phyloP scores from a whole-genome alignment of 805 yeast species.

The Candida ovalis region DNA sequence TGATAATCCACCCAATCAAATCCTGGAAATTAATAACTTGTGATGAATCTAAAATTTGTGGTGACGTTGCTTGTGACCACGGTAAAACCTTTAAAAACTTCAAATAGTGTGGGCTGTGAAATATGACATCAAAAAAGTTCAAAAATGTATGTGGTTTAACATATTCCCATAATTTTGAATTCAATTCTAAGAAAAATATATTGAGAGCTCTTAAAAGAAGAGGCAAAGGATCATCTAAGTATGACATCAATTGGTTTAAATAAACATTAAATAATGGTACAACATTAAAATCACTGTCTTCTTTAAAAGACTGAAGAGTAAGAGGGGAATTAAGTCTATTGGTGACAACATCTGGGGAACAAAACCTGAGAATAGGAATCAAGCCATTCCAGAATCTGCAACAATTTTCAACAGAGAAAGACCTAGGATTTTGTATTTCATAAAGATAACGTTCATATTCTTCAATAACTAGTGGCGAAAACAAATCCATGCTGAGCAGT shows the following conservation, averaged over 20 bases:
- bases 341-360: constrained; percentile 35
- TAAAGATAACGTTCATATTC: constrained; percentile 53
- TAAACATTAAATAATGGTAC: constrained; percentile 38
- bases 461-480: constrained; percentile 38
- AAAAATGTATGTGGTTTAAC: constrained; percentile 50
- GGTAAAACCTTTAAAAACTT: constrained; percentile 30
- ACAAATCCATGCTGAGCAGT: not conserved
- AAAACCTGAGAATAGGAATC: constrained; percentile 32
- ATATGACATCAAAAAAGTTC: constrained; percentile 56
- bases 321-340: constrained; percentile 25
- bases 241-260: constrained; percentile 50
- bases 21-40: constrained; percentile 35
- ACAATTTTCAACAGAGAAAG: constrained; percentile 40
- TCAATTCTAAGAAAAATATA: constrained; percentile 40
- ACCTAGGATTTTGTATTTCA: constrained; percentile 49
- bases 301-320: constrained; percentile 20
- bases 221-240: constrained; percentile 47
- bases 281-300: constrained; percentile 28
- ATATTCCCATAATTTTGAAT: constrained; percentile 48
- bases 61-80: constrained; percentile 1
- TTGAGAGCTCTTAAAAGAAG: constrained; percentile 50
- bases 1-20: constrained; percentile 52
- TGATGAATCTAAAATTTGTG: constrained; percentile 9
- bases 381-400: constrained; percentile 46
- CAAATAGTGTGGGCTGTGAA: constrained; percentile 49